Conservation (phyloP, 345 rosid species). For the Theobroma cacao region DNA sequence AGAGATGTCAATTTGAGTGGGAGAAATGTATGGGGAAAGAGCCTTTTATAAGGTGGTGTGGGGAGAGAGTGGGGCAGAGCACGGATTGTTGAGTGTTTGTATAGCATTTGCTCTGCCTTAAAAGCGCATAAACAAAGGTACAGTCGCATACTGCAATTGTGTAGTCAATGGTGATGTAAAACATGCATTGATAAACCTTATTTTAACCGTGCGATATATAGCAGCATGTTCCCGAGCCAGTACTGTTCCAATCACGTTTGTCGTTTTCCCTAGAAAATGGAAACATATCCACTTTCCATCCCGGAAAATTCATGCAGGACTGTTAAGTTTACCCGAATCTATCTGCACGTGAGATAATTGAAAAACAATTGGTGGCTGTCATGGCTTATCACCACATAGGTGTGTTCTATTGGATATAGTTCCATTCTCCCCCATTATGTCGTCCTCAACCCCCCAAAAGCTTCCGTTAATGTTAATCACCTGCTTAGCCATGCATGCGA, state of each 20-base stretch:
- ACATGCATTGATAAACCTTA: constrained; percentile 3
- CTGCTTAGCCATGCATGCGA: neutral
- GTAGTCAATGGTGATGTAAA: neutral
- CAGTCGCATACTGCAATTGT: neutral
- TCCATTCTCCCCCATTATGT: neutral
- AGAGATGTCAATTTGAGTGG: neutral
- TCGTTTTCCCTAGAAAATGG: constrained; percentile 27
- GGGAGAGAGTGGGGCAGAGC: neutral
- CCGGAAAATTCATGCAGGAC: constrained; percentile 10
- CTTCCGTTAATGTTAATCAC: too few species aligned
- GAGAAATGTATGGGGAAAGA: neutral
- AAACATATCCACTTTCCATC: constrained; percentile 28
- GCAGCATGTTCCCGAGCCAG: neutral
- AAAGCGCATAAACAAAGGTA: constrained; percentile 11
- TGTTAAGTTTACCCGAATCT: constrained; percentile 7
- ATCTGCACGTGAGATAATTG: constrained; percentile 20
- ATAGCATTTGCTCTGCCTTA: neutral
- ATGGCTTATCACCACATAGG: neutral
- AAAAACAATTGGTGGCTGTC: neutral
- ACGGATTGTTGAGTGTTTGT: neutral
- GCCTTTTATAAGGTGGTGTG: constrained; percentile 16
- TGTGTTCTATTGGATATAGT: too few species aligned
- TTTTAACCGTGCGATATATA: constrained; percentile 27
- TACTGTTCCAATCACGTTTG: constrained; percentile 23
- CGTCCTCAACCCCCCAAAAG: neutral